Evolutionary conservation across 2,329 filamentous ascomycete species (phyloP).

Genomic region (Pyricularia pennisetigena): DNA sequence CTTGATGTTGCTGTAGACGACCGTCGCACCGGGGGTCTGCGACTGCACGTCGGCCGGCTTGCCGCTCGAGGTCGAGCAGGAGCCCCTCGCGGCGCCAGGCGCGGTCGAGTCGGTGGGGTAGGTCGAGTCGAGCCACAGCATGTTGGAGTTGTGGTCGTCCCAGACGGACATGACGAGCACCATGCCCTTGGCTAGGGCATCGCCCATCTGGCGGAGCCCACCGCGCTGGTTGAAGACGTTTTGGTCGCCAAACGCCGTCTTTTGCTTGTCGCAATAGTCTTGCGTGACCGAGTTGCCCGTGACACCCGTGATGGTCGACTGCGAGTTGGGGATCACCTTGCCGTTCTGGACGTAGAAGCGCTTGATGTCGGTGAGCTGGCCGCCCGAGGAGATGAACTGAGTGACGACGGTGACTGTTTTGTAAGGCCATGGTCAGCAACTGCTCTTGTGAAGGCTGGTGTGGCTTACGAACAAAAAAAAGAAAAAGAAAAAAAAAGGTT

Average conservation of each 20-base stretch:
- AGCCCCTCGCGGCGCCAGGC: slow-evolving; percentile 42
- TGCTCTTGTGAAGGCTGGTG: background rate
- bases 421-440: background rate
- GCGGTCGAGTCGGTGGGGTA: slow-evolving; percentile 40
- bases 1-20: slow-evolving; percentile 36
- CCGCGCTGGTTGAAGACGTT: slow-evolving; percentile 45
- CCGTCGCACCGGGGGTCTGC: slow-evolving; percentile 33
- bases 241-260: slow-evolving; percentile 43
- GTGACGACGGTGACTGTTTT: slow-evolving; percentile 50
- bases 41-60: slow-evolving; percentile 38
- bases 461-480: too few species aligned
- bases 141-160: slow-evolving; percentile 58
- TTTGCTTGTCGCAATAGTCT: slow-evolving; percentile 48
- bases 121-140: slow-evolving; percentile 66
- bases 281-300: slow-evolving; percentile 41
- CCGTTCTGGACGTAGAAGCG: slow-evolving; percentile 57
- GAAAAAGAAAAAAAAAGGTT: background rate
- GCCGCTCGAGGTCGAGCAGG: slow-evolving; percentile 41
- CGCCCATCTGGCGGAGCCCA: slow-evolving; percentile 47
- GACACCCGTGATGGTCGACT: slow-evolving; percentile 26
- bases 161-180: slow-evolving; percentile 42
- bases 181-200: slow-evolving; percentile 30
- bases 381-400: slow-evolving; percentile 43
- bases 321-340: slow-evolving; percentile 43
- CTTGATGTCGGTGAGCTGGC: slow-evolving; percentile 41